Base-by-base conservation (phyloP, 345 rosid genomes). In the Populus alba region DNA sequence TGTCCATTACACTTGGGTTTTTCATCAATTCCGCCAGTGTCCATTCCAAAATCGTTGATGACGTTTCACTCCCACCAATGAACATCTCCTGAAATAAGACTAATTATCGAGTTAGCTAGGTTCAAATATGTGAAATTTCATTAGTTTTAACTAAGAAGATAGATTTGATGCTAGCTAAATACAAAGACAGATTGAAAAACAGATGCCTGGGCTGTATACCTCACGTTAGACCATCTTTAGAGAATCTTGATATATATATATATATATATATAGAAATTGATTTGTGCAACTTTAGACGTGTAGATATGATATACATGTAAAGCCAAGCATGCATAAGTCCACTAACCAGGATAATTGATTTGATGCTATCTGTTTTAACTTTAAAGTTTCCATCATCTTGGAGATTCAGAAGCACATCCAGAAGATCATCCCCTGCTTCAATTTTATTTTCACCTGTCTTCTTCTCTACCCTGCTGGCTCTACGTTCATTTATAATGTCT, bases 391-490 rank as follows among this genome's bases (percentile, higher is more conserved):
- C 76, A 12, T 74, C 17, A 33, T 66, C 66, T 20, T 78, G 78
- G 18, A 82, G 67, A 25, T 75, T 53, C 41, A 81, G 20, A 62
- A 81, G 78, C 22, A 75, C 72, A 81, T 78, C 78, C 3, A 72
- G 3, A 31, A 76, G 66, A 43, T 68, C 62, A 5, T 68, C 79
- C 13, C 31, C 31, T 29, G 11, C 73, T 47, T 67, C 71, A 6
- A 29, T 29, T 29, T 8, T 4, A 5, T n/a, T 9, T 35, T 2
- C 6, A 12, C 20, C 43, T 6, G 7, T 16, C 66, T 68, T 55
- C 5, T 27, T 11, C 15, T 2, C 20, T 55, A 13, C 53, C 53
- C 29, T 27, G 16, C n/a, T 5, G 6, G 17, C 41, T 69, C n/a
- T 77, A 25, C 69, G 79, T 3, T 77, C 79, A 25, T 53, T 55